Evolutionary conservation across 2,329 filamentous ascomycete species (phyloP), one percentile per base, ranked within the genome.

Genomic region (Stromatinia cepivora): DNA sequence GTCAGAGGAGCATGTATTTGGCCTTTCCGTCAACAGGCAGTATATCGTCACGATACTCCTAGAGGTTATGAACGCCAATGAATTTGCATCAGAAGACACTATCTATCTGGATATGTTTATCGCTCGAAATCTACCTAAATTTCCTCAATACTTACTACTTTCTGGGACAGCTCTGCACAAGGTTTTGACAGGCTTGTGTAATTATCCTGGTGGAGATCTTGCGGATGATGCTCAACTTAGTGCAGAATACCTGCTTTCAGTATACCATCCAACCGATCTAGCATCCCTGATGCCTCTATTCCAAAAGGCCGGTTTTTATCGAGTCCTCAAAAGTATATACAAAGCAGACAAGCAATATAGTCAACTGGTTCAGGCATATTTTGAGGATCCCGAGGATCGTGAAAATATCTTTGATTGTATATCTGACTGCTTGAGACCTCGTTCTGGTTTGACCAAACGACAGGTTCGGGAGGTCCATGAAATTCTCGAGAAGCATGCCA

Each of bases 61-160:
- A 15, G 93, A 97, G 78, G 90, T 97, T 39, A 97, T 99, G 92
- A 91, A 89, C 63, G 82, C 88, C 0, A 83, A 85, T 5, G 88
- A 92, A 59, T 98, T 97, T 79, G 86, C 88, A 0, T 81, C 89
- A 0, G 88, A 91, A 71, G 93, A 98, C 77, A 94, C 92, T 17
- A 92, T 99, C 69, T 99, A 97, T 79, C 86, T 99, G 57, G 93
- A 99, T 80, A 99, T 99, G 93, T 99, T 99, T 77, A 91, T 99
- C 77, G 94, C 95, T 25, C 89, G 95, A 69, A 99, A 97, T 78
- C 82, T 99, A 63, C 92, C 96, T 4, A 99, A 99, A 79, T 99
- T 97, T 77, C 93, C 94, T 0, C 94, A 98, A 78, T 97, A 97
- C 76, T 89, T 99, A 64, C 86, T 98, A 15, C 87, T 99, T 59